A percentile compares a stretch with the other conserved stretches of the same genome.
Conservation (phyloP, 257 asterid species). For the Scutellaria minor region DNA sequence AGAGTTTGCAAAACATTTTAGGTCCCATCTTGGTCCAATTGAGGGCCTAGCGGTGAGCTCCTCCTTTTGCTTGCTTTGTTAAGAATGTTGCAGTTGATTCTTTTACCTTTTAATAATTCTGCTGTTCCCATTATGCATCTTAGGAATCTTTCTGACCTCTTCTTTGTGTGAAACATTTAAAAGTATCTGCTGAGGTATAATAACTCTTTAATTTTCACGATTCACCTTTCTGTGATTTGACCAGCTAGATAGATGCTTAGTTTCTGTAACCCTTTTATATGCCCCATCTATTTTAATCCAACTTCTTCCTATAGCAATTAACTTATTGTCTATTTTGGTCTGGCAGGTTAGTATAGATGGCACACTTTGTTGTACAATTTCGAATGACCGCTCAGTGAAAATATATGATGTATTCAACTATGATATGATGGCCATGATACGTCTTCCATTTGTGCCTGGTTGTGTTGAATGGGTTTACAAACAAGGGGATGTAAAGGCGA, state of each 20-base stretch:
- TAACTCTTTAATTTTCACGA: constrained; percentile 13
- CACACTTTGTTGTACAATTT: constrained; percentile 91
- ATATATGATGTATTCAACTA: constrained; percentile 94
- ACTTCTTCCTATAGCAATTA: constrained; percentile 28
- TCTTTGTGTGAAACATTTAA: constrained; percentile 16
- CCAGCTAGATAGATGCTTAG: neutral
- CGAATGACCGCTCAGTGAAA: constrained; percentile 88
- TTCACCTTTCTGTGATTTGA: constrained; percentile 14
- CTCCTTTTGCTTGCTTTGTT: constrained; percentile 14
- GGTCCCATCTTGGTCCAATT: constrained; percentile 98
- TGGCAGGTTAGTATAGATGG: constrained; percentile 96
- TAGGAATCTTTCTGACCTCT: neutral
- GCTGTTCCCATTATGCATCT: neutral
- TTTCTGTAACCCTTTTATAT: neutral
- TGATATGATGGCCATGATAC: constrained; percentile 99
- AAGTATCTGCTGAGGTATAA: constrained; percentile 8
- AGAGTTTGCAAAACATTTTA: constrained; percentile 96
- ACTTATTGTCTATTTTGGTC: constrained; percentile 38
- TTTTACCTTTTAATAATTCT: constrained; percentile 6
- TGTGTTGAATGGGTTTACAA: constrained; percentile 91
- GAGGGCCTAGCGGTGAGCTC: constrained; percentile 94
- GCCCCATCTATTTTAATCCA: constrained; percentile 5
- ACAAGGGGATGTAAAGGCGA: constrained; percentile 91
- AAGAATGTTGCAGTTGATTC: neutral
- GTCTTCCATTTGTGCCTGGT: constrained; percentile 89